These are phyloP conservation scores for Sicyos baderoa DNA, from an alignment of 306 rosid genomes.

Conservation along the genomic window DNA sequence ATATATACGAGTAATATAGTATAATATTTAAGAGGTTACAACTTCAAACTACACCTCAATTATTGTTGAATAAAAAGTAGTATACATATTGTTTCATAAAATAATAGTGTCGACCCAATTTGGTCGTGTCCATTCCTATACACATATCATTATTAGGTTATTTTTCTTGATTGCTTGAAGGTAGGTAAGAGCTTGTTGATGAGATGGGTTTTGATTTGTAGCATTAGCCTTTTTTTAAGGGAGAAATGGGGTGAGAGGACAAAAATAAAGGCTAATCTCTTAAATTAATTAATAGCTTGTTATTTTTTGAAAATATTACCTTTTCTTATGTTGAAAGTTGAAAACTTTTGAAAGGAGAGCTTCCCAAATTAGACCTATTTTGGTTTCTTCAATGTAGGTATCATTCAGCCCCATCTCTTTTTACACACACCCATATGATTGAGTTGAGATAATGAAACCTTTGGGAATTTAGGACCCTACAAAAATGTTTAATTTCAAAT, in stretches of 20 bases:
- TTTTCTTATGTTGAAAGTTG: not conserved
- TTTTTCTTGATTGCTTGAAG: not conserved
- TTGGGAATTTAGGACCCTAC: not conserved
- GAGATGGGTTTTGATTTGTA: constrained; percentile 6
- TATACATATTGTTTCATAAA: too few relatives aligned
- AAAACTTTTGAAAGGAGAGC: constrained; percentile 11
- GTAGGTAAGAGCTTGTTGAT: not conserved
- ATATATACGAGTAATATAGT: not conserved
- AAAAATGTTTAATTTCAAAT: not conserved
- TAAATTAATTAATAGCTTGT: not conserved
- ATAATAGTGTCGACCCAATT: too few relatives aligned
- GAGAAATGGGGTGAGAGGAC: not conserved
- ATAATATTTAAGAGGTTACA: too few relatives aligned
- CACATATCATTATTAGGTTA: not conserved
- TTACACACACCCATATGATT: not conserved
- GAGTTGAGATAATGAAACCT: not conserved
- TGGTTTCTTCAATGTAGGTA: constrained; percentile 15
- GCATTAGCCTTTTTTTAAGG: not conserved
- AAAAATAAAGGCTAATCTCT: not conserved
- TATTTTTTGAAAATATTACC: constrained; percentile 6
- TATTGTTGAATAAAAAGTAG: too few relatives aligned
- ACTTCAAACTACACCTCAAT: too few relatives aligned
- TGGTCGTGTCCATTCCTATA: too few relatives aligned
- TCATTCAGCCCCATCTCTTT: not conserved
- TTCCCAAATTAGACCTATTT: constrained; percentile 7